Percentiles rank a stretch among this genome's conserved stretches.
These are phyloP conservation scores for Aspergillus neotritici DNA, from an alignment of 2,329 filamentous ascomycete genomes.

Conservation along the genomic window DNA sequence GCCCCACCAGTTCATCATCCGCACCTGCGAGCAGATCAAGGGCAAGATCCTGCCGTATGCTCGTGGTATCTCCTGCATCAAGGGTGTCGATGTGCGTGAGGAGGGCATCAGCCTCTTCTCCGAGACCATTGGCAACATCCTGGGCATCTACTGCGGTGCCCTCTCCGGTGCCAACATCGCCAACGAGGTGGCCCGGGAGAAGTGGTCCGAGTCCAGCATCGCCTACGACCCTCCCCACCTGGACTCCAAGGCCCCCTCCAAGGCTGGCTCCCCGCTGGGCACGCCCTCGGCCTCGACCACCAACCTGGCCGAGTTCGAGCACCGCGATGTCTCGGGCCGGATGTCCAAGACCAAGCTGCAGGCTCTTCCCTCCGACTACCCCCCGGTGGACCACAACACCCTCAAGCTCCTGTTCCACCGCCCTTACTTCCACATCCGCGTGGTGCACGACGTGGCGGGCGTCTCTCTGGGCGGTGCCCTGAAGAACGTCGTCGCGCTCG, in stretches of 20 bases:
- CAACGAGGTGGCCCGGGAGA: slow-evolving; percentile 87
- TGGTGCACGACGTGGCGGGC: slow-evolving; percentile 92
- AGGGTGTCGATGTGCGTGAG: slow-evolving; percentile 89
- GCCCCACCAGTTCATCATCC: slow-evolving; percentile 82
- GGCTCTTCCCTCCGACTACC: slow-evolving; percentile 74
- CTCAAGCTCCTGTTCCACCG: slow-evolving; percentile 87
- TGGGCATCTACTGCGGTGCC: slow-evolving; percentile 95
- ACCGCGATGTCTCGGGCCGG: slow-evolving; percentile 64
- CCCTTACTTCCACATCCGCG: slow-evolving; percentile 93
- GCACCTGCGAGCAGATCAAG: slow-evolving; percentile 74
- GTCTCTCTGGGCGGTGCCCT: slow-evolving; percentile 90
- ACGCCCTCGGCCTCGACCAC: slow-evolving; percentile 49
- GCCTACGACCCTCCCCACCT: slow-evolving; percentile 89
- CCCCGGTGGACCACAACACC: slow-evolving; percentile 75
- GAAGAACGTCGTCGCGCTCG: slow-evolving; percentile 94
- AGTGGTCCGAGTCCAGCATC: slow-evolving; percentile 95
- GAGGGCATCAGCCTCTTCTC: slow-evolving; percentile 84
- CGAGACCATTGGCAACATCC: slow-evolving; percentile 82
- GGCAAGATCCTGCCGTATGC: slow-evolving; percentile 89
- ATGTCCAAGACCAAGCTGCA: slow-evolving; percentile 64
- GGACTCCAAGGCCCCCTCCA: slow-evolving; percentile 76
- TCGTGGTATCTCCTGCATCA: slow-evolving; percentile 93
- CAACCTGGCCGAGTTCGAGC: slow-evolving; percentile 50
- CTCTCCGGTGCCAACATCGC: slow-evolving; percentile 96
- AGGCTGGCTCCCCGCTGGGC: slow-evolving; percentile 58